These are phyloP conservation scores for Ophiosphaerella korrae DNA, from an alignment of 2,329 filamentous ascomycete species.

Conservation along the genomic window DNA sequence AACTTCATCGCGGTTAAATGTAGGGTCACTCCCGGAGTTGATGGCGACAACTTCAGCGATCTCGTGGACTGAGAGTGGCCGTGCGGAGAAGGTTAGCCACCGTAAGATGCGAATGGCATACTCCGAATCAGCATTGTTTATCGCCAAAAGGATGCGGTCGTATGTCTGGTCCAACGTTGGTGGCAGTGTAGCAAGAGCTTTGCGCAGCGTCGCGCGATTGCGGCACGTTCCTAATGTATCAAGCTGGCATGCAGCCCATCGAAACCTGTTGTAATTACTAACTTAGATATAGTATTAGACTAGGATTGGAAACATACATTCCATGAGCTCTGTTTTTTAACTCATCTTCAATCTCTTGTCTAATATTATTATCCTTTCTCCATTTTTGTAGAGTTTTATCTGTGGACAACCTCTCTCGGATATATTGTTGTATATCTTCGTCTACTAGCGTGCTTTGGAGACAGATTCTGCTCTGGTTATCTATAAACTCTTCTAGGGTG, in stretches of 20 bases:
- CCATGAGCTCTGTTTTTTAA: conserved; percentile 23
- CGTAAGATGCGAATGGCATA: conserved; percentile 30
- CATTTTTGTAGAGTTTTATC: conserved; percentile 5
- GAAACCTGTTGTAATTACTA: conserved; percentile 19
- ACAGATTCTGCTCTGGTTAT: too few relatives aligned
- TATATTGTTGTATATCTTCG: too few relatives aligned
- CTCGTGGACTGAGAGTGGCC: conserved; percentile 27
- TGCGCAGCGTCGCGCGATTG: conserved; percentile 10
- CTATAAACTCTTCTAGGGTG: too few relatives aligned
- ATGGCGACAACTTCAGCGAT: conserved; percentile 24
- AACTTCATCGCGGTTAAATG: too few relatives aligned
- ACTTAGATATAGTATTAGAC: neutral
- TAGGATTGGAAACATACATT: conserved; percentile 13
- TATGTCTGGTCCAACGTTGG: conserved; percentile 22
- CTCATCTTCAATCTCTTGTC: conserved; percentile 26
- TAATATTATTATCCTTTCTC: conserved; percentile 22
- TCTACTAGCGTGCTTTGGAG: too few relatives aligned
- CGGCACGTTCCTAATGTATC: conserved; percentile 12
- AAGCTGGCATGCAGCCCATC: conserved; percentile 22
- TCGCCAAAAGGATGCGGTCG: conserved; percentile 14
- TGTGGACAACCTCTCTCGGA: too few relatives aligned
- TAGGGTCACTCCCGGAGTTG: too few relatives aligned
- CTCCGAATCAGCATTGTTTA: conserved; percentile 10
- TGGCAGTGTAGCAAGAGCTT: conserved; percentile 16
- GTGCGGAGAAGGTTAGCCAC: conserved; percentile 30